Conservation (phyloP, 768 basidiomycete genomes). For the Lentinula detonsa region DNA sequence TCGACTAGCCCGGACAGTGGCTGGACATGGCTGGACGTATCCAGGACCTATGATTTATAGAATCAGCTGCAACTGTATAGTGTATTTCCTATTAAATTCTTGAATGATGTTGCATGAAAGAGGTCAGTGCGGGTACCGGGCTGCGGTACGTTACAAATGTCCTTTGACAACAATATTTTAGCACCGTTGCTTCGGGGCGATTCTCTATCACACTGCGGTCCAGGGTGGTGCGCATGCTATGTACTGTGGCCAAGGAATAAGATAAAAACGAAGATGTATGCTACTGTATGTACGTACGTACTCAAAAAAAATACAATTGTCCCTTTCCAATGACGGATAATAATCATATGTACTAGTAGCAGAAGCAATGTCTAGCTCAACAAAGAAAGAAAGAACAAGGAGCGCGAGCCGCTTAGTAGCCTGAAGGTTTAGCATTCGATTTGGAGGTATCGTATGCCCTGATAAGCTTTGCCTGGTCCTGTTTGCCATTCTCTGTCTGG, state of each 20-base stretch:
- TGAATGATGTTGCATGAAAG: no score
- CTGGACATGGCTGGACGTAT: not conserved
- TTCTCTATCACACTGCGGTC: no score
- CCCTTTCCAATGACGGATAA: constrained; percentile 4
- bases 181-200: no score
- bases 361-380: not conserved
- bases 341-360: constrained; percentile 4
- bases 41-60: not conserved
- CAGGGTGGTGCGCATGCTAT: no score
- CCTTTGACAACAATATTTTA: no score
- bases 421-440: constrained; percentile 63
- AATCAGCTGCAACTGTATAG: no score
- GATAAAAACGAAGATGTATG: constrained; percentile 4
- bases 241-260: not conserved
- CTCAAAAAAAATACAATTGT: constrained; percentile 10
- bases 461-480: constrained; percentile 85
- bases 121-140: no score
- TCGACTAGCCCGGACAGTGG: not conserved
- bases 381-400: not conserved
- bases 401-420: constrained; percentile 43
- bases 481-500: constrained; percentile 85
- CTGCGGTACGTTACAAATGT: no score
- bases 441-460: constrained; percentile 86
- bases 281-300: not conserved
- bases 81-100: no score